Conservation (phyloP, 2,329 filamentous ascomycete species). For the Xylaria sp. region DNA sequence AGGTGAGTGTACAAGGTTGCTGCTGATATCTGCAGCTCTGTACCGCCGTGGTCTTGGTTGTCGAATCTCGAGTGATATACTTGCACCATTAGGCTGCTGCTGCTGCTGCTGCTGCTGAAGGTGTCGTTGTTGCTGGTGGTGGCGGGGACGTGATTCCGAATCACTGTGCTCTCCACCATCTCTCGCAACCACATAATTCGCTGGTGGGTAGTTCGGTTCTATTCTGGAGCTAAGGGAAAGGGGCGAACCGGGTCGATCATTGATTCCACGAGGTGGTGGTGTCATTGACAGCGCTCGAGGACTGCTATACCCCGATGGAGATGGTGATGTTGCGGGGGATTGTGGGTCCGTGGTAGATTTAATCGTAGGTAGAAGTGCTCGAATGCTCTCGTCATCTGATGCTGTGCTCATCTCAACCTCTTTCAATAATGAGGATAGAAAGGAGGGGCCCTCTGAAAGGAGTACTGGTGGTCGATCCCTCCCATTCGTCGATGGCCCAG, state of each 20-base stretch:
- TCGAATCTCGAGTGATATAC: slow-evolving; percentile 53
- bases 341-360: slow-evolving; percentile 48
- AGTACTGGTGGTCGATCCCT: slow-evolving; percentile 36
- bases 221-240: slow-evolving; percentile 73
- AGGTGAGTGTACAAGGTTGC: slow-evolving; percentile 52
- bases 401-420: slow-evolving; percentile 76
- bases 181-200: slow-evolving; percentile 71
- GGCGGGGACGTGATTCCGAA: slow-evolving; percentile 48
- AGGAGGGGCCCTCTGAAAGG: slow-evolving; percentile 66
- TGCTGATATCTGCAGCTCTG: slow-evolving; percentile 48
- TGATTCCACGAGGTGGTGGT: slow-evolving; percentile 68
- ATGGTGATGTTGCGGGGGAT: slow-evolving; percentile 72
- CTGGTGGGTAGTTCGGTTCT: slow-evolving; percentile 74
- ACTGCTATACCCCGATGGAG: slow-evolving; percentile 68
- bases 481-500: slow-evolving; percentile 17
- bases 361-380: slow-evolving; percentile 46
- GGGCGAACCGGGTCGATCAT: slow-evolving; percentile 68
- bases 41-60: slow-evolving; percentile 58
- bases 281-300: slow-evolving; percentile 71
- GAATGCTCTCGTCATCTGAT: slow-evolving; percentile 62
- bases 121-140: slow-evolving; percentile 36
- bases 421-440: slow-evolving; percentile 83
- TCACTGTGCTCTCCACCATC: slow-evolving; percentile 53
- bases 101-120: slow-evolving; percentile 32
- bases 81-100: slow-evolving; percentile 41